Percentiles rank a stretch among this genome's conserved stretches.
Conservation (phyloP, 106 monocot species). For the Alisma plantagoaquatica region DNA sequence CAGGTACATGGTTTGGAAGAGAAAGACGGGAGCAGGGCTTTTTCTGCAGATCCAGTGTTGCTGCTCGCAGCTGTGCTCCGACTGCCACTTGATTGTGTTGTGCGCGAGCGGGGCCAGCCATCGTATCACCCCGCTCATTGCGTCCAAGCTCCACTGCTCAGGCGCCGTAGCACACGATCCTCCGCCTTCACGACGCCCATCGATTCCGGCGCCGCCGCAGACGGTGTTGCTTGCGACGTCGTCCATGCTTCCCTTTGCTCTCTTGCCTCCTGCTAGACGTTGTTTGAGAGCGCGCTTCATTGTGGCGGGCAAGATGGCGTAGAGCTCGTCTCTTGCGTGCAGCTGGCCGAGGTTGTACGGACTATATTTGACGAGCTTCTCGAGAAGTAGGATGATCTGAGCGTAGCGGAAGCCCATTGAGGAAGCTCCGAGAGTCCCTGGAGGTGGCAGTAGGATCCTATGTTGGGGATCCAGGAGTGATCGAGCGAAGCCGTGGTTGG, state of each 20-base stretch:
- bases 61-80: constrained; percentile 64
- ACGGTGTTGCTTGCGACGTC: no score
- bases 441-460: constrained; percentile 20
- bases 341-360: constrained; percentile 49
- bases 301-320: constrained; percentile 54
- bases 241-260: constrained; percentile 12
- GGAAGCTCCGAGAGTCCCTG: constrained; percentile 51
- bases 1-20: constrained; percentile 71
- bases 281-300: constrained; percentile 37
- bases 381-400: constrained; percentile 58
- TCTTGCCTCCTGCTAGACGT: constrained; percentile 25
- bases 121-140: constrained; percentile 36
- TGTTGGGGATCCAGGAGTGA: constrained; percentile 15
- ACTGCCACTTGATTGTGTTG: constrained; percentile 80
- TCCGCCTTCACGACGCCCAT: no score
- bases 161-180: no score
- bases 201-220: no score
- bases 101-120: constrained; percentile 82
- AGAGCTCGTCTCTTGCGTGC: constrained; percentile 67
- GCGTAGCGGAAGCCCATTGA: constrained; percentile 71
- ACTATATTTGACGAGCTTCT: constrained; percentile 45
- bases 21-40: constrained; percentile 40
- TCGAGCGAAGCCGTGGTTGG: constrained; percentile 16
- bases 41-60: constrained; percentile 27
- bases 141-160: constrained; percentile 60